Percentiles rank a stretch among this genome's conserved stretches.
Evolutionary conservation across 2,329 filamentous ascomycete species (phyloP).

Genomic region (Akanthomyces lecanii): DNA sequence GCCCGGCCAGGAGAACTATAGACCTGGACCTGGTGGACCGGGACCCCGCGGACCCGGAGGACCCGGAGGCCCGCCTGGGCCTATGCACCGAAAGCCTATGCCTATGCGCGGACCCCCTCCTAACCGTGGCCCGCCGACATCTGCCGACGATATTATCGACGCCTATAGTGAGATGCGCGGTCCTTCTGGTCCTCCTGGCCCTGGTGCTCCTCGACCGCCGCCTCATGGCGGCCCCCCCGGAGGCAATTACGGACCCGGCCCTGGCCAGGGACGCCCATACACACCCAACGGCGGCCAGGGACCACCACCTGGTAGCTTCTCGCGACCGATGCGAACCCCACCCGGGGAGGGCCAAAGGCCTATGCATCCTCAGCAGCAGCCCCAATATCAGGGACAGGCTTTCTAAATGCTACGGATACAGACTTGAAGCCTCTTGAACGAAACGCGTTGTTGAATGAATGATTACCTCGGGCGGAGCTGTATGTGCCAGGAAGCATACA

Average conservation of each 20-base stretch:
- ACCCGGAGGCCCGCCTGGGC: neutral
- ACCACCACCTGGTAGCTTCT: constrained; percentile 27
- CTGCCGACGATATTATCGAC: constrained; percentile 18
- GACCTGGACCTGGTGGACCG: constrained; percentile 22
- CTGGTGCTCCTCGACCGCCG: constrained; percentile 17
- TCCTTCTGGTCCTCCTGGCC: constrained; percentile 22
- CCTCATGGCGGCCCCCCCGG: constrained; percentile 43
- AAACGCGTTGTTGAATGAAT: constrained; percentile 10
- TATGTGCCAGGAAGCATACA: constrained; percentile 8
- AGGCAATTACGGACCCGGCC: constrained; percentile 73
- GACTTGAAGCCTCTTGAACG: neutral
- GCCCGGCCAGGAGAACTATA: constrained; percentile 21
- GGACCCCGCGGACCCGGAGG: constrained; percentile 21
- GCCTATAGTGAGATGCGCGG: constrained; percentile 22
- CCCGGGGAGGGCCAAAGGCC: constrained; percentile 13
- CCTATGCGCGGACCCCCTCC: constrained; percentile 16
- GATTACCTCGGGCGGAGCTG: neutral
- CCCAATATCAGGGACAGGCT: constrained; percentile 35
- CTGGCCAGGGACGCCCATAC: constrained; percentile 13
- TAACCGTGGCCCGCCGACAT: constrained; percentile 13
- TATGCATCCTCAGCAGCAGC: constrained; percentile 13
- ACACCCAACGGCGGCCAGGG: constrained; percentile 17
- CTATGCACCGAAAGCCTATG: constrained; percentile 13
- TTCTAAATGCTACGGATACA: constrained; percentile 24
- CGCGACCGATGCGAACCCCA: constrained; percentile 29